Evolutionary conservation across 306 rosid genomes (phyloP).

Genomic region (Urtica urens): DNA sequence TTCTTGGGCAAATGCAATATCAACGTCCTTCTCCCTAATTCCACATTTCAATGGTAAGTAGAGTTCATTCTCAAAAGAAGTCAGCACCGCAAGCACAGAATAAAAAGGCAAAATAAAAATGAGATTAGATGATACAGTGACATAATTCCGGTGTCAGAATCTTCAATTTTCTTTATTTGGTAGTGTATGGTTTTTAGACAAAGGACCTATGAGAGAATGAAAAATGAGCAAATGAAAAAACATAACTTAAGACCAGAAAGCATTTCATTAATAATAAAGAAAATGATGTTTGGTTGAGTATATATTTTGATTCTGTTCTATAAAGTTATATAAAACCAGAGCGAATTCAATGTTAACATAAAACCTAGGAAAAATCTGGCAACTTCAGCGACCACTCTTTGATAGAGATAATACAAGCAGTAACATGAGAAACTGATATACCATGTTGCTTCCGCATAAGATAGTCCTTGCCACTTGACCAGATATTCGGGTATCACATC

Average conservation of each 20-base stretch:
- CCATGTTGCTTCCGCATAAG: constrained; percentile 99
- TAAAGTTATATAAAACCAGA: too few species aligned
- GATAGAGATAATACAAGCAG: too few species aligned
- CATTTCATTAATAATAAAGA: too few species aligned
- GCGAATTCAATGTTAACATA: too few species aligned
- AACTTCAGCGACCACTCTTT: too few species aligned
- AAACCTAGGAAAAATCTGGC: constrained; percentile 6
- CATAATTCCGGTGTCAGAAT: neutral
- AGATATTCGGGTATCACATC: constrained; percentile 79
- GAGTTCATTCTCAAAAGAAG: constrained; percentile 12
- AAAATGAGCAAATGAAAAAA: too few species aligned
- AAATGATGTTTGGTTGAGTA: too few species aligned
- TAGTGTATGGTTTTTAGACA: too few species aligned
- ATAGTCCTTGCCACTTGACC: constrained; percentile 98
- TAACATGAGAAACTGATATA: constrained; percentile 12
- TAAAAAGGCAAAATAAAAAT: neutral
- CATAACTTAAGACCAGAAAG: too few species aligned
- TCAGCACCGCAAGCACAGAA: neutral
- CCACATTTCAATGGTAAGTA: constrained; percentile 18
- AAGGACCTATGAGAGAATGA: too few species aligned
- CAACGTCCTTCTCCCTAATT: constrained; percentile 91
- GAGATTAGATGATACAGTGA: neutral
- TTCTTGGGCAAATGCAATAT: constrained; percentile 88
- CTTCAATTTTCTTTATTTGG: neutral
- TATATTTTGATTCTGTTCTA: too few species aligned